Evolutionary conservation across 2,329 filamentous ascomycete species (phyloP).

Genomic region (Arthroderma sp.): DNA sequence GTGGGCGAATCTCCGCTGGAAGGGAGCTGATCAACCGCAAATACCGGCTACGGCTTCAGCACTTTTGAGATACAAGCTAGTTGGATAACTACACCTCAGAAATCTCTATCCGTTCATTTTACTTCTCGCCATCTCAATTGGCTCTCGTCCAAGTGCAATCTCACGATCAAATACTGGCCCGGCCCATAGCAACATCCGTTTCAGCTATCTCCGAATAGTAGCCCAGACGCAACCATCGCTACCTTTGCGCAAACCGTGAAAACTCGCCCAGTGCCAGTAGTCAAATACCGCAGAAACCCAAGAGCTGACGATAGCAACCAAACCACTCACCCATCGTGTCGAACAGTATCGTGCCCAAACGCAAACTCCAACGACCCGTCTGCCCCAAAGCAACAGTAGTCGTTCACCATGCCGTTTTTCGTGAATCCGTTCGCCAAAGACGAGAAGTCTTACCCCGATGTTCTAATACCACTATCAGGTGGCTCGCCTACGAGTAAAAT

Average conservation of each 20-base stretch:
- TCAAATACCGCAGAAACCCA: not conserved
- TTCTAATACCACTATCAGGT: slow-evolving; percentile 37
- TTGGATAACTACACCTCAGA: not conserved
- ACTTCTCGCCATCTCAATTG: not conserved
- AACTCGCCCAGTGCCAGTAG: not conserved
- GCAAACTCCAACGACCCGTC: not conserved
- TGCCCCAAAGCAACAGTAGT: slow-evolving; percentile 1
- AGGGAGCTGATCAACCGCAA: not conserved
- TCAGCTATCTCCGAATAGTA: not conserved
- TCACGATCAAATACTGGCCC: not conserved
- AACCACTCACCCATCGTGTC: not conserved
- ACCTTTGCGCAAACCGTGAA: not conserved
- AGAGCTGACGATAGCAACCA: not conserved
- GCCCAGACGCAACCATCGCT: not conserved
- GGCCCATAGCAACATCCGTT: not conserved
- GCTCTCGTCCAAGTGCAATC: not conserved
- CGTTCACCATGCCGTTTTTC: slow-evolving; percentile 15
- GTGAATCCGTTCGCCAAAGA: slow-evolving; percentile 38
- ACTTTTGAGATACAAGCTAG: not conserved
- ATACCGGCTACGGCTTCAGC: not conserved
- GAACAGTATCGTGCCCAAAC: not conserved
- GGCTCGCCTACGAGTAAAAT: slow-evolving; percentile 22
- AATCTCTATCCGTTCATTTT: not conserved
- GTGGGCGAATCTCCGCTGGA: not conserved
- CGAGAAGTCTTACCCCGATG: slow-evolving; percentile 34